phyloP scores from a whole-genome alignment of 2,329 filamentous ascomycete genomes.

The Venturia nashicola region DNA sequence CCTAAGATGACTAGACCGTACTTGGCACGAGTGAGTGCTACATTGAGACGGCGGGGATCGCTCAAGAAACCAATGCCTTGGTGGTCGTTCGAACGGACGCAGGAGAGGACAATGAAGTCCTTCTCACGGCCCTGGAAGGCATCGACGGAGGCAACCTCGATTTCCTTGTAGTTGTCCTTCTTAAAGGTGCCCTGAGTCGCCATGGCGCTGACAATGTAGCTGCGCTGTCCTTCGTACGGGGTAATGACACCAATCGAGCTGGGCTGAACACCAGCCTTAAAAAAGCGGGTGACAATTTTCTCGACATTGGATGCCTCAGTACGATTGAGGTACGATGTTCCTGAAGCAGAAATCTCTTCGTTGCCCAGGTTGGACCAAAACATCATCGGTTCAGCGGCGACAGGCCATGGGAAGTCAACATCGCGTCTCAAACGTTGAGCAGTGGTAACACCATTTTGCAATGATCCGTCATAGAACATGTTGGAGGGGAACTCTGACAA shows the following conservation, averaged over 20 bases:
- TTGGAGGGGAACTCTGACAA: conserved; percentile 96
- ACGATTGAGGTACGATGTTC: conserved; percentile 94
- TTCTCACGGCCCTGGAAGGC: conserved; percentile 98
- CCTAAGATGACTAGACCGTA: conserved; percentile 93
- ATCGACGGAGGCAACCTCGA: conserved; percentile 95
- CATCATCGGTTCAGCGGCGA: conserved; percentile 95
- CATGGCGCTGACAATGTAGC: conserved; percentile 99
- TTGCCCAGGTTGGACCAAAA: conserved; percentile 98
- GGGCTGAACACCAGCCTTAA: conserved; percentile 95
- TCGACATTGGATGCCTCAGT: conserved; percentile 96
- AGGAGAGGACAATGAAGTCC: conserved; percentile 96
- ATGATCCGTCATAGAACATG: conserved; percentile 97
- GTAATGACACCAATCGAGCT: conserved; percentile 94
- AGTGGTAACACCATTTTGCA: conserved; percentile 92
- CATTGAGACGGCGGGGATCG: conserved; percentile 92
- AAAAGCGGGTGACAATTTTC: conserved; percentile 96
- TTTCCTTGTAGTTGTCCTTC: conserved; percentile 97
- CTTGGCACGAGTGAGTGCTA: conserved; percentile 91
- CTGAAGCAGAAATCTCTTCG: conserved; percentile 94
- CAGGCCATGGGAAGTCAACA: conserved; percentile 97
- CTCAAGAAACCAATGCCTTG: conserved; percentile 98
- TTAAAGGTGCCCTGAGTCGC: conserved; percentile 94
- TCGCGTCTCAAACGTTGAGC: conserved; percentile 80
- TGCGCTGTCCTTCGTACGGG: conserved; percentile 94
- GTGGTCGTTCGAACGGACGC: conserved; percentile 96